phyloP scores from a whole-genome alignment of 345 rosid genomes.

The Bretschneidera sinensis region DNA sequence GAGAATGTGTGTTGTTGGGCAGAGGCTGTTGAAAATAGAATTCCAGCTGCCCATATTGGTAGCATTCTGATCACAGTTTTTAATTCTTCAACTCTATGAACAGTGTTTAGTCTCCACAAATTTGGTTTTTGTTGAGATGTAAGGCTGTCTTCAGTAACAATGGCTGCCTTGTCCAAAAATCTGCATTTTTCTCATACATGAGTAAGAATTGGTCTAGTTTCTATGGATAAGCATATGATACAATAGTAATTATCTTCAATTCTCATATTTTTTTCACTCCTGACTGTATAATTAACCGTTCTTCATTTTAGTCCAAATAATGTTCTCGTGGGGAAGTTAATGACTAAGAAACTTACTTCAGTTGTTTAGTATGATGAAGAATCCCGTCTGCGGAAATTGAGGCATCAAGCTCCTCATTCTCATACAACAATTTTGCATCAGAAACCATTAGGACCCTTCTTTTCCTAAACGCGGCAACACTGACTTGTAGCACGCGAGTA shows the following conservation, averaged over 20 bases:
- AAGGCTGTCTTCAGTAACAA: constrained; percentile 27
- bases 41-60: constrained; percentile 55
- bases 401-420: constrained; percentile 45
- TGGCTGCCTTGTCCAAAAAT: constrained; percentile 49
- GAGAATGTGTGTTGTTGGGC: constrained; percentile 49
- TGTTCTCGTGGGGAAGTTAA: no score
- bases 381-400: constrained; percentile 49
- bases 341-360: constrained; percentile 37
- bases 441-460: constrained; percentile 33
- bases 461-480: constrained; percentile 48
- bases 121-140: constrained; percentile 20
- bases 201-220: no score
- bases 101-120: constrained; percentile 46
- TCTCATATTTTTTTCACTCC: background rate
- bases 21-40: constrained; percentile 36
- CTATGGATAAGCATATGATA: no score
- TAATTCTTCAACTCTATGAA: constrained; percentile 47
- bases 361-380: constrained; percentile 40
- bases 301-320: no score
- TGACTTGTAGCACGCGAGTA: constrained; percentile 50
- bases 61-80: constrained; percentile 44
- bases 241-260: no score
- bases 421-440: constrained; percentile 35
- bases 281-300: no score
- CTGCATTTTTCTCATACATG: constrained; percentile 29